Evolutionary conservation across 192 early-diverging fungal genomes (phyloP).

Genomic region (Phycomyces nitens): DNA sequence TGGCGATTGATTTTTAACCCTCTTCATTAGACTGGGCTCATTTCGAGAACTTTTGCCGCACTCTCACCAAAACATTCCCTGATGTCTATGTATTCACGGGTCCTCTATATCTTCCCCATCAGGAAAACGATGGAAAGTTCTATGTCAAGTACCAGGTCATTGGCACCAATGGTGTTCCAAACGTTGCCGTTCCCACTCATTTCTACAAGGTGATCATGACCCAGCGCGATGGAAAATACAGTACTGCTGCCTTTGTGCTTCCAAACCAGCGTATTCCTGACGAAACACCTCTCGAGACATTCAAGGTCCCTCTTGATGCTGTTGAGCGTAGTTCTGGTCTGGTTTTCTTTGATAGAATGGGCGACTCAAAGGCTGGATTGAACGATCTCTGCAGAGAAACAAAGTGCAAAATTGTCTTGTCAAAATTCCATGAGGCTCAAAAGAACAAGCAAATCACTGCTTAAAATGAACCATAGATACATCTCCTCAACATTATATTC

Average conservation of each 20-base stretch:
- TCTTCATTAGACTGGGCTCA: slow-evolving; percentile 88
- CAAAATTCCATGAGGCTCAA: slow-evolving; percentile 31
- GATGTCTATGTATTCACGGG: slow-evolving; percentile 88
- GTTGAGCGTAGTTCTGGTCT: slow-evolving; percentile 67
- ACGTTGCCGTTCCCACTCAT: slow-evolving; percentile 88
- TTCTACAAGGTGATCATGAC: slow-evolving; percentile 91
- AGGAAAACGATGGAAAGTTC: slow-evolving; percentile 65
- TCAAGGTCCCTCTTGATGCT: slow-evolving; percentile 71
- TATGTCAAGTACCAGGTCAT: slow-evolving; percentile 87
- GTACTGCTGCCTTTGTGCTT: slow-evolving; percentile 73
- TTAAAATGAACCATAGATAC: not conserved
- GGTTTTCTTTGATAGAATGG: slow-evolving; percentile 61
- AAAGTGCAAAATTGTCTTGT: slow-evolving; percentile 38
- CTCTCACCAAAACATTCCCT: slow-evolving; percentile 64
- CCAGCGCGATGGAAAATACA: slow-evolving; percentile 45
- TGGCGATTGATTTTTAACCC: too few relatives aligned
- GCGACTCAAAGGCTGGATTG: slow-evolving; percentile 39
- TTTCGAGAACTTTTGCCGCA: slow-evolving; percentile 79
- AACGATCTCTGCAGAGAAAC: slow-evolving; percentile 47
- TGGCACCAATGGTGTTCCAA: slow-evolving; percentile 66
- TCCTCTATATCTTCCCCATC: slow-evolving; percentile 79
- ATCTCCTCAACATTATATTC: not conserved
- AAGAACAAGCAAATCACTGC: slow-evolving; percentile 42
- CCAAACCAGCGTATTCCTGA: slow-evolving; percentile 76
- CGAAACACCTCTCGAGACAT: slow-evolving; percentile 59